Evolutionary conservation across 73 alveolate species (phyloP).

Genomic region (Diophrys sp.): DNA sequence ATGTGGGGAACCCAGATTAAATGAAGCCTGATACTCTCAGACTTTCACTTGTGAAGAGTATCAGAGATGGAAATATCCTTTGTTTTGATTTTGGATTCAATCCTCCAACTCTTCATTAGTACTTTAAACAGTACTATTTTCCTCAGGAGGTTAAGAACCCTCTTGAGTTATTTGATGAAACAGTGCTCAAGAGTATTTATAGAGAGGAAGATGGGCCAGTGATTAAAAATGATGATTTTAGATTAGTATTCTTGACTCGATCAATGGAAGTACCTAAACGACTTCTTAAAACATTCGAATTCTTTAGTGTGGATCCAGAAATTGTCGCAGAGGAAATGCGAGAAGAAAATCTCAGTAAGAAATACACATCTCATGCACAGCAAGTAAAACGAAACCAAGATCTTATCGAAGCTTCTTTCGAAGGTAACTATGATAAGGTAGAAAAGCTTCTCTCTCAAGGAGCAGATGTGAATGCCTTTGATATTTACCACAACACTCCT

Average conservation of each 20-base stretch:
- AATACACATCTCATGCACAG: slow-evolving; percentile 11
- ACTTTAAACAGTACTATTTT: not conserved
- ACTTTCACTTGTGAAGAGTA: not conserved
- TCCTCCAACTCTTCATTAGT: slow-evolving; percentile 1
- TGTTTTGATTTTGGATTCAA: not conserved
- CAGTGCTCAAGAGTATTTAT: not conserved
- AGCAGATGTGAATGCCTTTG: slow-evolving; percentile 1
- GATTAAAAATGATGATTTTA: slow-evolving; percentile 12
- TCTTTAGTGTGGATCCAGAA: not conserved
- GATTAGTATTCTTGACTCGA: slow-evolving; percentile 14
- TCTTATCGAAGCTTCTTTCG: slow-evolving; percentile 30
- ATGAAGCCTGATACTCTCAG: not conserved
- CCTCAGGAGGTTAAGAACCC: slow-evolving; percentile 17
- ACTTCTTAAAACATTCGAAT: not conserved
- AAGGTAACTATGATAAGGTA: slow-evolving; percentile 5
- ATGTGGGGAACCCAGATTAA: not conserved
- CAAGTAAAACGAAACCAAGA: not conserved
- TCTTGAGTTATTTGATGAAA: not conserved
- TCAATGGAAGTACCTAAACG: slow-evolving; percentile 7
- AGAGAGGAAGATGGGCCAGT: slow-evolving; percentile 1
- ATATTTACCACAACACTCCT: slow-evolving; percentile 15
- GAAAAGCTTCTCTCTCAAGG: slow-evolving; percentile 7
- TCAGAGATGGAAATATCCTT: not conserved
- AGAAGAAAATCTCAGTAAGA: not conserved
- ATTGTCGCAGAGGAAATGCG: slow-evolving; percentile 5